A percentile compares a stretch with the other conserved stretches of the same genome.
These are phyloP conservation scores for Cardamine occulta DNA, from an alignment of 345 rosid genomes.

Conservation along the genomic window DNA sequence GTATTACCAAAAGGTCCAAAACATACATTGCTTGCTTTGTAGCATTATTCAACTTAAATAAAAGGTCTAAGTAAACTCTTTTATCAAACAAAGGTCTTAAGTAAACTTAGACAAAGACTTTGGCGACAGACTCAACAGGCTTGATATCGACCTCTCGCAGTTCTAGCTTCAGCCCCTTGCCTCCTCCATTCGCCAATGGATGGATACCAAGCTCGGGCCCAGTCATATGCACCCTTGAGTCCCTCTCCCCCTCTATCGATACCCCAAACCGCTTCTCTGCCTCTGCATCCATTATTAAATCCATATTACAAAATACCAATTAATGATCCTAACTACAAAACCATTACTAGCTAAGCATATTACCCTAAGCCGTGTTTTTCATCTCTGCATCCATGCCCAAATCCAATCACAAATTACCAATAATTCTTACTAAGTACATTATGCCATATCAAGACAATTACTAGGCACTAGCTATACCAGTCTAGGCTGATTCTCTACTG, in stretches of 20 bases:
- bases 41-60: constrained; percentile 12
- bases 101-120: constrained; percentile 49
- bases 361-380: background rate
- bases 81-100: background rate
- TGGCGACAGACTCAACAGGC: constrained; percentile 46
- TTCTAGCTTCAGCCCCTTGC: constrained; percentile 54
- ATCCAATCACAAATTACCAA: background rate
- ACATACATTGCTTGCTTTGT: constrained; percentile 19
- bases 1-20: background rate
- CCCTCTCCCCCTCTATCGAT: constrained; percentile 56
- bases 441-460: background rate
- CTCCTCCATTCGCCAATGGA: constrained; percentile 72
- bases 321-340: background rate
- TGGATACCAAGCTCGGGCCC: constrained; percentile 67
- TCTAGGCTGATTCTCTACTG: background rate
- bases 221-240: constrained; percentile 49
- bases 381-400: background rate
- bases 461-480: background rate
- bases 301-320: background rate
- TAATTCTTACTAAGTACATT: background rate
- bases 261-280: constrained; percentile 58
- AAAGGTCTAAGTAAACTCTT: constrained; percentile 18
- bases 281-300: constrained; percentile 38
- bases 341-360: background rate
- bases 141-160: constrained; percentile 60